Base-by-base conservation (phyloP, 2,329 filamentous ascomycete species). In the Pseudogymnoascus sp. region DNA sequence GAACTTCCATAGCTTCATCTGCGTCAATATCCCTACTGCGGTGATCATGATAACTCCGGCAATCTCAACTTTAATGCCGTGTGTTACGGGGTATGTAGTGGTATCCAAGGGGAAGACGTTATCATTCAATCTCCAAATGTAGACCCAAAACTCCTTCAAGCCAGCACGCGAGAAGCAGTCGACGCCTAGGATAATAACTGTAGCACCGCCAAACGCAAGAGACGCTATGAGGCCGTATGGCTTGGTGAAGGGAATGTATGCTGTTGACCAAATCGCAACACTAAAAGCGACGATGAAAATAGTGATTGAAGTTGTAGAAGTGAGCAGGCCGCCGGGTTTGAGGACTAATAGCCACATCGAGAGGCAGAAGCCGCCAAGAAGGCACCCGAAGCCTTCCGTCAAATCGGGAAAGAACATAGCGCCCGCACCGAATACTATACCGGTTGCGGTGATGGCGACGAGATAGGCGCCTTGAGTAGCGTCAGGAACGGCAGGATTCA, bases 81-180 rank as follows among this genome's bases (percentile, higher is more conserved):
- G 89, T 0, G 91, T 97, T 11, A 96, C 78, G 0, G 93, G 93
- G 72, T 96, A 97, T 0, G 89, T 91, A 59, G 81, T 80, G 1
- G 89, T 88, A 38, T 85, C 83, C 1, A 91, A 77, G 0, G 93
- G 93, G 70, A 97, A 97, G 0, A 92, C 78, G 61, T 89, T 81
- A 44, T 86, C 79, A 74, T 97, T 97, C 40, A 97, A 76, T 53
- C 78, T 79, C 93, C 93, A 97, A 38, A 96, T 81, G 73, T 96
- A 97, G 5, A 91, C 83, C 93, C 93, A 97, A 69, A 97, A 97
- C 74, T 97, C 93, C 74, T 96, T 97, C 69, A 96, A 78, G 0
- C 93, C 93, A n/a, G 92, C 91, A 66, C 86, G 82, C 70, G 87
- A 93, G 70, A 93, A 96, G 75, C 91, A 96, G 74, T 97, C 93